phyloP scores from a whole-genome alignment of 2,329 filamentous ascomycete genomes.

The Hypoxylon sp. region DNA sequence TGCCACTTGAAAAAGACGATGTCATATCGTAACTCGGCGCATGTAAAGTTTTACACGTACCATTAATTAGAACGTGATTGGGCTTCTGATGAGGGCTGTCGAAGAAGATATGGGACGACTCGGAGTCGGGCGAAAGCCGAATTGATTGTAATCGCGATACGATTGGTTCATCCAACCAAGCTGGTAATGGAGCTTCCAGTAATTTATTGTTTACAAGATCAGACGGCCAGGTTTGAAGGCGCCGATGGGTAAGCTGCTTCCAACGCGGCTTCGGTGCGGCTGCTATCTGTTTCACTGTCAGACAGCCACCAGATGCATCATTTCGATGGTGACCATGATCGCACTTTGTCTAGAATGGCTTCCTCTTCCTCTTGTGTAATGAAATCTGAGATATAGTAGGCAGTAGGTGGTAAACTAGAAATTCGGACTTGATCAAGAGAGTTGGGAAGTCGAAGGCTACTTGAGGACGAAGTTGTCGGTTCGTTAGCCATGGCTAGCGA shows the following conservation, averaged over 20 bases:
- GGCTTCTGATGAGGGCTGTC: constrained; percentile 80
- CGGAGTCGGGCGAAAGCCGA: constrained; percentile 54
- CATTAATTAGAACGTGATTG: constrained; percentile 95
- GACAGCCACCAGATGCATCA: constrained; percentile 39
- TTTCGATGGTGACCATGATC: constrained; percentile 10
- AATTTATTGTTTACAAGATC: constrained; percentile 84
- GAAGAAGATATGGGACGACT: constrained; percentile 64
- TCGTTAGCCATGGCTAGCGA: constrained; percentile 37
- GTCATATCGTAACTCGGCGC: neutral
- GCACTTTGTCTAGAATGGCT: constrained; percentile 78
- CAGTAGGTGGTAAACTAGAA: constrained; percentile 69
- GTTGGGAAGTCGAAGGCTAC: constrained; percentile 57
- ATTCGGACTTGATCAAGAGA: constrained; percentile 69
- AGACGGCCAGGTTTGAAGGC: constrained; percentile 92
- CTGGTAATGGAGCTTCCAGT: constrained; percentile 79
- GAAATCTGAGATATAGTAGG: constrained; percentile 91
- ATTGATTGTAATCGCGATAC: constrained; percentile 72
- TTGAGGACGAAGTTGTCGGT: constrained; percentile 25
- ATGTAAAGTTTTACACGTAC: constrained; percentile 34
- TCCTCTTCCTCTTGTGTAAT: constrained; percentile 82
- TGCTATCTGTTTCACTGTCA: constrained; percentile 67
- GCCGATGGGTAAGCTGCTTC: constrained; percentile 89
- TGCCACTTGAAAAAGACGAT: constrained; percentile 1
- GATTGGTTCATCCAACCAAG: constrained; percentile 81
- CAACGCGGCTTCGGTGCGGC: constrained; percentile 81